A percentile compares a stretch with the other conserved stretches of the same genome.
Conservation (phyloP, 352 stramenopile species). For the Globisporangium carolinianum region DNA sequence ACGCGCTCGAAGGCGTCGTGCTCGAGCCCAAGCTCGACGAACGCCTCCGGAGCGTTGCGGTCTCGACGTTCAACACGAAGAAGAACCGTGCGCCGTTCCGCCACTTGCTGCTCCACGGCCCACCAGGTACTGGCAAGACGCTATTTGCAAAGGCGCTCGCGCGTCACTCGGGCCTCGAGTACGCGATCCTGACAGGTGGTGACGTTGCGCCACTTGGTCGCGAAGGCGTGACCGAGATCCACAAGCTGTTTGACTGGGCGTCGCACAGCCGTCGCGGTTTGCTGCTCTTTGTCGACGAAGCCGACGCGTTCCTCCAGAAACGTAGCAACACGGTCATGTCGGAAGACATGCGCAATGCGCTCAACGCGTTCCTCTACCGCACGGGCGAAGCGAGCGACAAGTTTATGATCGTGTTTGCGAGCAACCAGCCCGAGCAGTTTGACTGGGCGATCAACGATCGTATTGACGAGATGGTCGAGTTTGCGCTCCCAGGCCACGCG, state of each 20-base stretch:
- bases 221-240: slow-evolving; percentile 98
- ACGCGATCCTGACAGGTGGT: slow-evolving; percentile 97
- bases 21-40: slow-evolving; percentile 92
- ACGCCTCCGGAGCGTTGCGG: slow-evolving; percentile 92
- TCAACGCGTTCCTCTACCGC: slow-evolving; percentile 99
- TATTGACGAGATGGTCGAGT: slow-evolving; percentile 99
- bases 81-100: slow-evolving; percentile 97
- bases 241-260: slow-evolving; percentile 99
- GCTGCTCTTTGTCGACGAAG: slow-evolving; percentile 98
- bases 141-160: slow-evolving; percentile 97
- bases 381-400: slow-evolving; percentile 97
- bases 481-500: slow-evolving; percentile 89
- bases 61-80: slow-evolving; percentile 98
- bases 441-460: slow-evolving; percentile 99
- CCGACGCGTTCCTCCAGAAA: slow-evolving; percentile 98
- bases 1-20: slow-evolving; percentile 94
- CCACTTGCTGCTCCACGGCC: slow-evolving; percentile 96
- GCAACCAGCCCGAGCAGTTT: slow-evolving; percentile 98
- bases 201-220: slow-evolving; percentile 96
- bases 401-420: slow-evolving; percentile 99
- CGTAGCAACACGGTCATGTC: slow-evolving; percentile 90
- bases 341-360: slow-evolving; percentile 98
- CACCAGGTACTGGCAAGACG: slow-evolving; percentile 98
- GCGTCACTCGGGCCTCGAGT: slow-evolving; percentile 96
- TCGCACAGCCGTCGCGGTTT: slow-evolving; percentile 93